Evolutionary conservation across 2,329 filamentous ascomycete genomes (phyloP).

Genomic region (Colletotrichum scovillei): DNA sequence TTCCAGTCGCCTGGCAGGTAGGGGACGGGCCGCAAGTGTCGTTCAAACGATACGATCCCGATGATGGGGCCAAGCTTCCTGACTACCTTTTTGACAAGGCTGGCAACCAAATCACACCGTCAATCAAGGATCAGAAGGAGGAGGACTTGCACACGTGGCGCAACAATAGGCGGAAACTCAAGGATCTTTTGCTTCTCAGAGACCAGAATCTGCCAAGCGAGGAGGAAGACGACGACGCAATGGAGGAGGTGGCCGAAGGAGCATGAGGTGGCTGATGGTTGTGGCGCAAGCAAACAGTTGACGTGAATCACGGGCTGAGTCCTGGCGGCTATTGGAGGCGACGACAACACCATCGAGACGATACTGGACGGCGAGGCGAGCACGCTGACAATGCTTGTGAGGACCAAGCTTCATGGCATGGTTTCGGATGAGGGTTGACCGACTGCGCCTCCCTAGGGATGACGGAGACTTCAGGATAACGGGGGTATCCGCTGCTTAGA

Average conservation of each 20-base stretch:
- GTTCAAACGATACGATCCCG: constrained; percentile 28
- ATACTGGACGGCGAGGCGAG: constrained; percentile 4
- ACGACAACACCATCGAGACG: not conserved
- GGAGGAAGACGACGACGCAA: constrained; percentile 49
- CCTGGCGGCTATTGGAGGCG: not conserved
- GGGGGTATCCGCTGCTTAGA: not conserved
- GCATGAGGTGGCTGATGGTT: not conserved
- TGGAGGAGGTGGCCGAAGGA: constrained; percentile 30
- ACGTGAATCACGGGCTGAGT: not conserved
- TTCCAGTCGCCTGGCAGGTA: constrained; percentile 65
- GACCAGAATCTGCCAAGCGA: constrained; percentile 59
- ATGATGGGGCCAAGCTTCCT: constrained; percentile 49
- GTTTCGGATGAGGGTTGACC: constrained; percentile 31
- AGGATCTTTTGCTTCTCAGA: constrained; percentile 53
- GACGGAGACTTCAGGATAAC: constrained; percentile 4
- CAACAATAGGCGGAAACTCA: constrained; percentile 57
- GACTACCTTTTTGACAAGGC: constrained; percentile 62
- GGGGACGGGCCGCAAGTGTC: constrained; percentile 63
- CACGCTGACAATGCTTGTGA: constrained; percentile 6
- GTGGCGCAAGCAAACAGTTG: not conserved
- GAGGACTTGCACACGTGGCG: constrained; percentile 60
- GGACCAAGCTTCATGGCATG: constrained; percentile 21
- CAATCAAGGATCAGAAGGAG: constrained; percentile 61
- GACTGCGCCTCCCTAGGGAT: constrained; percentile 26
- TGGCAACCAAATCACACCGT: constrained; percentile 70